Conservation (phyloP, 441 rosid genomes). For the Syzygium syzygioides region DNA sequence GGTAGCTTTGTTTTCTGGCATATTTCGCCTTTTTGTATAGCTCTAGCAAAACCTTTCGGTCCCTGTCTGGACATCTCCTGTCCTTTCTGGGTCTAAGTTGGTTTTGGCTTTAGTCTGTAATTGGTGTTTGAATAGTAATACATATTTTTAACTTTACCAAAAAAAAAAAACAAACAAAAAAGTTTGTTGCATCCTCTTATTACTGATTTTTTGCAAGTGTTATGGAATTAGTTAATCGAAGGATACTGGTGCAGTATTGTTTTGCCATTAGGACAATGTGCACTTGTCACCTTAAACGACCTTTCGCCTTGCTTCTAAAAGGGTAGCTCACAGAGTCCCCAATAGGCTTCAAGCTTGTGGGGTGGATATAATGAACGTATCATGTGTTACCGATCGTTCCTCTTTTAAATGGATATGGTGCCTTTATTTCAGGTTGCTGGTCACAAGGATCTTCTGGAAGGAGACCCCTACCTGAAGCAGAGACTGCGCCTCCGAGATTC, state of each 20-base stretch:
- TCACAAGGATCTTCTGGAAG: conserved; percentile 89
- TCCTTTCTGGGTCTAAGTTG: too few species aligned
- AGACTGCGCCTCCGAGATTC: conserved; percentile 83
- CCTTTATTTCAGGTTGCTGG: conserved; percentile 50
- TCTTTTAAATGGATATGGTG: background rate
- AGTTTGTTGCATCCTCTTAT: background rate
- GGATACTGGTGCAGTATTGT: too few species aligned
- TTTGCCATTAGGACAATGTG: background rate
- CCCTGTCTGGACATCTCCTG: too few species aligned
- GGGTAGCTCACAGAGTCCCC: background rate
- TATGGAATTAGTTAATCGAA: background rate
- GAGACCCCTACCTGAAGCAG: conserved; percentile 86
- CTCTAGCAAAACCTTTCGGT: too few species aligned
- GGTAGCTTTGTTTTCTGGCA: too few species aligned
- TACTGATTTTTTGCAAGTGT: background rate
- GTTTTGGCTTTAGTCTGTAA: too few species aligned
- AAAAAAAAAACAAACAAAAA: too few species aligned
- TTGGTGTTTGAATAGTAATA: too few species aligned
- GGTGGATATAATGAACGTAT: background rate
- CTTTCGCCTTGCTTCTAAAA: background rate
- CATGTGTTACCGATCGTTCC: background rate
- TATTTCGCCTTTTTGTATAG: too few species aligned
- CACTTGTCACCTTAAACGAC: background rate
- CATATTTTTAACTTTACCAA: too few species aligned
- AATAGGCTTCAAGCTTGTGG: background rate